Percentiles rank a stretch among this genome's conserved stretches.
phyloP scores from a whole-genome alignment of 495 filamentous ascomycete species.

The Tuber indicum region DNA sequence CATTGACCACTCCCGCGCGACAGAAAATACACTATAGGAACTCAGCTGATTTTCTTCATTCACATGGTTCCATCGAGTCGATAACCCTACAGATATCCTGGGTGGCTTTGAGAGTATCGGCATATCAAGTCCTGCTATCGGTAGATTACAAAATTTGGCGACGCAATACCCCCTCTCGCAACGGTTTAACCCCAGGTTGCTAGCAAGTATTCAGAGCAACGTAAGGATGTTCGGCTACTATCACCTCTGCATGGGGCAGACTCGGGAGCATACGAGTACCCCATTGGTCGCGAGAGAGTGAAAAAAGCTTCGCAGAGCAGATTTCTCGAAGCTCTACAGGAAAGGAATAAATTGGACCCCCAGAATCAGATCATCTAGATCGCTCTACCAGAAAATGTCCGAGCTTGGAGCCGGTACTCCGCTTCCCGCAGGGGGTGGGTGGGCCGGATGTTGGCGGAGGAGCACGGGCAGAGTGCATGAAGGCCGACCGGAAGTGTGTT shows the following conservation, averaged over 20 bases:
- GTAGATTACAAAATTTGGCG: not conserved
- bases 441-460: not conserved
- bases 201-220: not conserved
- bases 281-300: not conserved
- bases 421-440: not conserved
- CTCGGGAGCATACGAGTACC: not conserved
- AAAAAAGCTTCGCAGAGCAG: too few species aligned
- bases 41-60: not conserved
- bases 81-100: not conserved
- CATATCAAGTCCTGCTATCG: not conserved
- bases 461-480: not conserved
- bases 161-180: not conserved
- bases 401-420: not conserved
- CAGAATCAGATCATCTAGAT: not conserved
- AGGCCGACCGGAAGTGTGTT: not conserved
- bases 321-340: too few species aligned
- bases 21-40: not conserved
- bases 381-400: not conserved
- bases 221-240: not conserved
- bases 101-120: not conserved
- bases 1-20: too few species aligned
- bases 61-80: not conserved
- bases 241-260: not conserved
- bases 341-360: not conserved
- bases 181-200: not conserved